Evolutionary conservation across 2,329 filamentous ascomycete genomes (phyloP).

Genomic region (Fusarium sp.): DNA sequence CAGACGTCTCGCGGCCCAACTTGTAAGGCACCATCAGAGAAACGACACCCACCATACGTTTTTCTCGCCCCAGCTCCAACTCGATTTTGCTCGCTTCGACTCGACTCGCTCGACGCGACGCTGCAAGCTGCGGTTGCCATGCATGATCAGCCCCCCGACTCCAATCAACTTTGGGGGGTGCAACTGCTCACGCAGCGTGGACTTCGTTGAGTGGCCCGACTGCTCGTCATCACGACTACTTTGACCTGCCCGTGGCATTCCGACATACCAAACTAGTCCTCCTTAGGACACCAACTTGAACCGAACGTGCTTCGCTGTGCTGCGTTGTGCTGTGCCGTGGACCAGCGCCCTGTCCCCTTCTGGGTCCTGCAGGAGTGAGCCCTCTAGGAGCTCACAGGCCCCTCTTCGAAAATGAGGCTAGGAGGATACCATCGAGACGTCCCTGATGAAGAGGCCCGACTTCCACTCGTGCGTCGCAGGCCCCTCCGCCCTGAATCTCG

Average conservation of each 20-base stretch:
- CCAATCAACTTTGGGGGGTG: constrained; percentile 47
- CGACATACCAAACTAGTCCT: constrained; percentile 36
- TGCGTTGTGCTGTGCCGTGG: constrained; percentile 45
- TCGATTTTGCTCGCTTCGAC: constrained; percentile 18
- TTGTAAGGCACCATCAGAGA: constrained; percentile 41
- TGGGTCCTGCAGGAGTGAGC: constrained; percentile 31
- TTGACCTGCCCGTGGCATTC: constrained; percentile 34
- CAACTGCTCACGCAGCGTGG: constrained; percentile 48
- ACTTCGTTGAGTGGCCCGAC: constrained; percentile 47
- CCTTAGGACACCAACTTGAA: constrained; percentile 34
- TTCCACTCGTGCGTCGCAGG: constrained; percentile 48
- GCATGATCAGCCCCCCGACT: constrained; percentile 48
- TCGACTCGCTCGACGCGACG: constrained; percentile 36
- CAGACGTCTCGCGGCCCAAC: constrained; percentile 45
- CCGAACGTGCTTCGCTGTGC: constrained; percentile 18
- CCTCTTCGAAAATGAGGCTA: constrained; percentile 50
- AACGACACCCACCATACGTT: constrained; percentile 33
- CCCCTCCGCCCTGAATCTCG: constrained; percentile 42
- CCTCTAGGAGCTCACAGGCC: constrained; percentile 38
- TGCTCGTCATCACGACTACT: constrained; percentile 38
- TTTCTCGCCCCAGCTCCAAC: constrained; percentile 39
- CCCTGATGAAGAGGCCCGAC: constrained; percentile 46
- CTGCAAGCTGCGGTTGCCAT: constrained; percentile 49
- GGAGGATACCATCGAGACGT: constrained; percentile 50
- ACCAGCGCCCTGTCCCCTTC: constrained; percentile 21